Evolutionary conservation across 1,139 yeast species (phyloP).

Genomic region (Zygosaccharomyces pseudobailii): DNA sequence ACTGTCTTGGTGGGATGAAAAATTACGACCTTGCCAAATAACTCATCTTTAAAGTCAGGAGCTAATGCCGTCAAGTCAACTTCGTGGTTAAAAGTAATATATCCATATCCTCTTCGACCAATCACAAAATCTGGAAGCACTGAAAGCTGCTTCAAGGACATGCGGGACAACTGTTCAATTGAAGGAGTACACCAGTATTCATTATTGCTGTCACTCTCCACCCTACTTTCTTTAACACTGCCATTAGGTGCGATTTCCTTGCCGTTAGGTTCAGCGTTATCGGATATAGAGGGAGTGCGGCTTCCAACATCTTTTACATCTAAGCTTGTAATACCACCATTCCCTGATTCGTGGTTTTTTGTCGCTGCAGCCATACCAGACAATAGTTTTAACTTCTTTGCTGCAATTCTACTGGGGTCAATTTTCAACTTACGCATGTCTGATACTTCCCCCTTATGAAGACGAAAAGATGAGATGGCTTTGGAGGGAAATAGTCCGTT

Average conservation of each 20-base stretch:
- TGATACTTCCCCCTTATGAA: constrained; percentile 15
- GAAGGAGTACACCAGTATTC: constrained; percentile 85
- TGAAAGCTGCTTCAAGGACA: constrained; percentile 49
- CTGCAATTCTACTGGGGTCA: constrained; percentile 38
- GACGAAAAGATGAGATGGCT: constrained; percentile 12
- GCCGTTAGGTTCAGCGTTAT: neutral
- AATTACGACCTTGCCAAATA: constrained; percentile 57
- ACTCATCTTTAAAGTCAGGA: constrained; percentile 38
- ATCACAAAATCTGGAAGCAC: constrained; percentile 63
- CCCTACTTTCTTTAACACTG: neutral
- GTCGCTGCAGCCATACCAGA: constrained; percentile 33
- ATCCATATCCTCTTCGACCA: constrained; percentile 75
- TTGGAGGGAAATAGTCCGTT: neutral
- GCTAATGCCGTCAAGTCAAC: constrained; percentile 63
- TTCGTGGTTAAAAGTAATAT: constrained; percentile 63
- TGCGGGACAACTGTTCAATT: constrained; percentile 46
- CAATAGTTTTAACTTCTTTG: constrained; percentile 36
- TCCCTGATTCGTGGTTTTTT: constrained; percentile 22
- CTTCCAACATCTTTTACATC: neutral
- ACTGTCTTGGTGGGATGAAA: constrained; percentile 53
- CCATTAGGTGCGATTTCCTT: neutral
- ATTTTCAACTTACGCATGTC: constrained; percentile 35
- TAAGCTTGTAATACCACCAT: neutral
- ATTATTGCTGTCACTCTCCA: neutral
- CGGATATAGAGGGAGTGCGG: neutral